Percentiles rank a stretch among this genome's conserved stretches.
These are phyloP conservation scores for Helotiales sp. DNA, from an alignment of 2,329 filamentous ascomycete genomes.

Conservation along the genomic window DNA sequence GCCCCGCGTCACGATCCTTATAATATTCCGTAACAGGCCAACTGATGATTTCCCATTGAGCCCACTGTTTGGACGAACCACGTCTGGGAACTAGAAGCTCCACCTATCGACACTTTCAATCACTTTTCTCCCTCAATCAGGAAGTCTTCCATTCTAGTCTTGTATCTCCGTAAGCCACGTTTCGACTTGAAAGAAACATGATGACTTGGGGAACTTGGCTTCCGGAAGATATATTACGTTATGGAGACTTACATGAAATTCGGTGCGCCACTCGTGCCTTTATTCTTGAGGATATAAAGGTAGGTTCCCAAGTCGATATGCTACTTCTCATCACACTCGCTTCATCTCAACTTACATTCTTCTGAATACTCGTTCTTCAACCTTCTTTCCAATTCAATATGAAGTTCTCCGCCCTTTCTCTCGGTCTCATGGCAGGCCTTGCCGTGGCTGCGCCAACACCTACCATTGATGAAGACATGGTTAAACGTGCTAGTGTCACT, in stretches of 20 bases:
- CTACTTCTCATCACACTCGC: neutral
- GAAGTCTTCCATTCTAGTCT: neutral
- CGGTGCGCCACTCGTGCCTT: neutral
- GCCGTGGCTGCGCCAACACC: conserved; percentile 3
- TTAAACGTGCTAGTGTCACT: neutral
- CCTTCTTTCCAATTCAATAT: neutral
- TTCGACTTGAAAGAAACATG: neutral
- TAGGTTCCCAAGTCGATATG: neutral
- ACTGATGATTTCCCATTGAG: neutral
- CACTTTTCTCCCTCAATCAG: neutral
- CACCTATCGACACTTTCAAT: neutral
- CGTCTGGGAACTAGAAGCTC: neutral
- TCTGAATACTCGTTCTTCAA: neutral
- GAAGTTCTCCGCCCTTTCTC: conserved; percentile 4
- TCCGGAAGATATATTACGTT: conserved; percentile 2
- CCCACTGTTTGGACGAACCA: neutral
- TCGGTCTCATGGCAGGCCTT: conserved; percentile 2
- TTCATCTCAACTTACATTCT: conserved; percentile 1
- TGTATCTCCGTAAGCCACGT: neutral
- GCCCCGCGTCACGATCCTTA: neutral
- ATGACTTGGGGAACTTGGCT: neutral
- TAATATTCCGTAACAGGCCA: neutral
- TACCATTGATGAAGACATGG: conserved; percentile 3
- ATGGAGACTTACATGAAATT: neutral
- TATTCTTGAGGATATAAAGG: neutral